Evolutionary conservation across 768 basidiomycete genomes (phyloP), one percentile per base, ranked within the genome.

Genomic region (Paxillus ammoniavirescens): DNA sequence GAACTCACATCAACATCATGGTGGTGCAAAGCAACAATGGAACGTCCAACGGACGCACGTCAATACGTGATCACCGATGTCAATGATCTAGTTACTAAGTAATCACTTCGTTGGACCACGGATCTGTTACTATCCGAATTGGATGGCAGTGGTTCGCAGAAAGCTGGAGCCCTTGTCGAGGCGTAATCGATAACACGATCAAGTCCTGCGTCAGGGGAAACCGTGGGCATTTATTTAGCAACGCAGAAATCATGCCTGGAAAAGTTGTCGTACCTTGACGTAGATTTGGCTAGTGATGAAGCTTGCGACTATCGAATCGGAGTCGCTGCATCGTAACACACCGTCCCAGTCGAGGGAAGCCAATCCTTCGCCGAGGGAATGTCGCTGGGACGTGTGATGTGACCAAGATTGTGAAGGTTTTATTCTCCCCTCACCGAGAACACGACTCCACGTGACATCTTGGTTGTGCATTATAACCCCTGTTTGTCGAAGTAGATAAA

Each of bases 301-400:
- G 8, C 79, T 70, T 23, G 79, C 78, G 42, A 72, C 70, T 0
- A 63, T 67, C 40, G 77, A 64, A 40, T 76, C 70, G n/a, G 26
- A 26, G 26, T 71, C 61, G 13, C 65, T 58, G 42, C 73, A 69
- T 33, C 61, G 62, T 13, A 86, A 56, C 50, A 79, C 76, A 9
- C 85, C 86, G 56, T 81, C 82, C 78, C 84, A 89, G 57, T 87
- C 84, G 2, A 87, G 67, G 56, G 77, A 71, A 31, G 73, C 74
- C 45, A 73, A 67, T 17, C 61, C 58, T 42, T 65, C 68, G 9
- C 60, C 59, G 17, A 62, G 55, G 23, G 56, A 54, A 40, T 49
- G 50, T 1, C 31, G 54, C 13, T 43, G 31, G 21, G 40, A 56
- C 4, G 55, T 23, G 7, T 26, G 42, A 42, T 46, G 52, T 56